Conservation (phyloP, 2,329 filamentous ascomycete genomes). For the Aspergillus transmontanensis region DNA sequence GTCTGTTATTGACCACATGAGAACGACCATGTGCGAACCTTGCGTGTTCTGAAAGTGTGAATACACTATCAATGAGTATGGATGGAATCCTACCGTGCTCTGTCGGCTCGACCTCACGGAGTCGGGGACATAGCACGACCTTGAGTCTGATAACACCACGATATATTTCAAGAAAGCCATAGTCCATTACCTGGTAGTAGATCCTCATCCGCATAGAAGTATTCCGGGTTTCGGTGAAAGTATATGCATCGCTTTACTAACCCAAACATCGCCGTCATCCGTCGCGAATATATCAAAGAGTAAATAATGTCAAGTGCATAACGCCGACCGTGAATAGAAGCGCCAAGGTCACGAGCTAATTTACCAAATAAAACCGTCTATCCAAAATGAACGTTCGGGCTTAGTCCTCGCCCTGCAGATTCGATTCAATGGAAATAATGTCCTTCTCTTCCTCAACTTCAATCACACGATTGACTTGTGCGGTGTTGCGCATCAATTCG, state of each 20-base stretch:
- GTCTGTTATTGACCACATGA: neutral
- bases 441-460: constrained; percentile 83
- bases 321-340: neutral
- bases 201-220: neutral
- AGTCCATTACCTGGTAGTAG: neutral
- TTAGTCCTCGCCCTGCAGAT: constrained; percentile 48
- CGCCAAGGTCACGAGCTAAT: constrained; percentile 1
- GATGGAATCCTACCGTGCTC: neutral
- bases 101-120: neutral
- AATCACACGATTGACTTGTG: constrained; percentile 84
- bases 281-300: neutral
- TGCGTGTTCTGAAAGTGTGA: neutral
- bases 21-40: neutral
- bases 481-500: constrained; percentile 90
- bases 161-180: neutral
- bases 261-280: neutral
- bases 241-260: neutral
- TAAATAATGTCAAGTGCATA: neutral
- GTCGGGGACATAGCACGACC: neutral
- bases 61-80: neutral
- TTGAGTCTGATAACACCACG: neutral
- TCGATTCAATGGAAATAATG: constrained; percentile 75
- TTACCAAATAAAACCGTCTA: neutral
- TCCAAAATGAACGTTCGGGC: constrained; percentile 7
- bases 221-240: neutral